Evolutionary conservation across 345 rosid genomes (phyloP).

Genomic region (Angophora floribunda): DNA sequence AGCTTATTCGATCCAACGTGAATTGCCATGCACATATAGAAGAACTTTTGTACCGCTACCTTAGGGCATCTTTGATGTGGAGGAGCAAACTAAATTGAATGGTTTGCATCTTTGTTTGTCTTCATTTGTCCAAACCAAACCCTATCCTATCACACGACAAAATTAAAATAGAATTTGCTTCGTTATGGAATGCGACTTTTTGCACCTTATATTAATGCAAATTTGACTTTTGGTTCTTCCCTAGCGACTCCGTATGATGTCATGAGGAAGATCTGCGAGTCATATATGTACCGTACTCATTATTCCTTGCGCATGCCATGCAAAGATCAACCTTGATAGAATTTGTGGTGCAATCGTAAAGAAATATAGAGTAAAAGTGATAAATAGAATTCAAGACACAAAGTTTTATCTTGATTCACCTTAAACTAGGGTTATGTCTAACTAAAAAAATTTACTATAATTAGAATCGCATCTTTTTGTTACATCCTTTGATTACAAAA

Average conservation of each 20-base stretch:
- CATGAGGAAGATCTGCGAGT: accelerated
- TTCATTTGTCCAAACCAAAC: not conserved
- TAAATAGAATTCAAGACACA: too few relatives aligned
- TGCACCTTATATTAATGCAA: not conserved
- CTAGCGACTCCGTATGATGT: not conserved
- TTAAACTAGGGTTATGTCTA: too few relatives aligned
- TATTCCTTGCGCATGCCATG: not conserved
- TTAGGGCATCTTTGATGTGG: not conserved
- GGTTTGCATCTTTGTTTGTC: not conserved
- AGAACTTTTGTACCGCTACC: not conserved
- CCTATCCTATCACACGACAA: not conserved
- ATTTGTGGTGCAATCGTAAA: too few relatives aligned
- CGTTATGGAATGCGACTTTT: not conserved
- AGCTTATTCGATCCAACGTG: not conserved
- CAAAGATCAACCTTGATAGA: not conserved
- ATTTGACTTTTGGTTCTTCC: not conserved
- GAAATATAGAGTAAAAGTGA: too few relatives aligned
- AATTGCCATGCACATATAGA: not conserved
- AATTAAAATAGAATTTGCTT: not conserved
- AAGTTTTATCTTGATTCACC: too few relatives aligned
- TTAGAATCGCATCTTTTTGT: too few relatives aligned
- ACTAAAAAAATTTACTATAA: too few relatives aligned
- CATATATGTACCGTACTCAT: not conserved
- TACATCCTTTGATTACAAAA: too few relatives aligned
- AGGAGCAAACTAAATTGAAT: not conserved